These are phyloP conservation scores for Aspergillus saccharolyticus DNA, from an alignment of 495 filamentous ascomycete genomes.

Conservation along the genomic window DNA sequence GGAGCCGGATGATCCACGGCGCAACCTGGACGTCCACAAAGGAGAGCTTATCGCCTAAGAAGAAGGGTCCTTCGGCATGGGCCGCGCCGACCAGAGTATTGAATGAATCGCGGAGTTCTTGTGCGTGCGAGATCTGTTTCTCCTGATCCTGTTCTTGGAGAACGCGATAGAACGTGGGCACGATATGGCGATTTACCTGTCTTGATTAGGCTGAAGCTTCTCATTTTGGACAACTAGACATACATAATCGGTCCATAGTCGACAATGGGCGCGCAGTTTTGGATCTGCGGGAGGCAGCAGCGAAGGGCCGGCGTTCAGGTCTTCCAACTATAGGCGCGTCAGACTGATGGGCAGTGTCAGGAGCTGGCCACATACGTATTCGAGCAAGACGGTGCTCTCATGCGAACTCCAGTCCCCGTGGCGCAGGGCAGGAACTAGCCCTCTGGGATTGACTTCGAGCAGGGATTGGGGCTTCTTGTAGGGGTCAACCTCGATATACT, in stretches of 20 bases:
- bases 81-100: conserved; percentile 67
- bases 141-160: conserved; percentile 64
- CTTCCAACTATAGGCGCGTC: conserved; percentile 59
- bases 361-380: conserved; percentile 60
- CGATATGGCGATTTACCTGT: conserved; percentile 76
- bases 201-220: conserved; percentile 15
- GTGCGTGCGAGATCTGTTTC: conserved; percentile 58
- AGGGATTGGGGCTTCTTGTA: conserved; percentile 75
- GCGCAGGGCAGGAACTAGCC: conserved; percentile 76
- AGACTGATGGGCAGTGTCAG: neutral
- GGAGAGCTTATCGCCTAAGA: conserved; percentile 65
- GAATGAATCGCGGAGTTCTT: conserved; percentile 66
- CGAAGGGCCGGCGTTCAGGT: conserved; percentile 55
- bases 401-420: conserved; percentile 85
- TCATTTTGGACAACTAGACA: conserved; percentile 18
- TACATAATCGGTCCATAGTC: conserved; percentile 87
- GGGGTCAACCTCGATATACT: conserved; percentile 89
- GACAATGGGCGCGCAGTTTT: conserved; percentile 68
- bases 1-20: conserved; percentile 77
- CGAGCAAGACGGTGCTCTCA: conserved; percentile 81
- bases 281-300: conserved; percentile 64
- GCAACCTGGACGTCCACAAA: conserved; percentile 87
- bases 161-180: conserved; percentile 76
- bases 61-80: conserved; percentile 69
- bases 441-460: conserved; percentile 82